These are phyloP conservation scores for Millerozyma acaciae DNA, from an alignment of 805 yeast species.

Conservation along the genomic window DNA sequence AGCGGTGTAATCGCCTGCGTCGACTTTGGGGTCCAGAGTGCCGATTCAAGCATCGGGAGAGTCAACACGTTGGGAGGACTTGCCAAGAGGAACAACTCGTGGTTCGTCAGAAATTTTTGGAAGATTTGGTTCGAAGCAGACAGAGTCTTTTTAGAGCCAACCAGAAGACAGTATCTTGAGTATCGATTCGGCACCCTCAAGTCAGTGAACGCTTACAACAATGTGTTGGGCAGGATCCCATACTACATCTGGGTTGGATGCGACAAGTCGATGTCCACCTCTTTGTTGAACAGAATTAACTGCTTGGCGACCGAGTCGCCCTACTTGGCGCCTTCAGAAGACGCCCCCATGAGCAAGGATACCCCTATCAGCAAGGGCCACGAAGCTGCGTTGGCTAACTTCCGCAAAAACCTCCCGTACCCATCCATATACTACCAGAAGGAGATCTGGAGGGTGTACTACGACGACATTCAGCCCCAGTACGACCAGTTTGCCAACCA, in stretches of 20 bases:
- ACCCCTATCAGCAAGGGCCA: constrained; percentile 59
- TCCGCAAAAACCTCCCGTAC: constrained; percentile 64
- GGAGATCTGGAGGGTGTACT: constrained; percentile 76
- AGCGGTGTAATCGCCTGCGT: constrained; percentile 67
- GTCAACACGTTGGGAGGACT: constrained; percentile 74
- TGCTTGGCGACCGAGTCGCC: constrained; percentile 81
- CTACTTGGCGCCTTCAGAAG: constrained; percentile 58
- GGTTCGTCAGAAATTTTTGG: constrained; percentile 81
- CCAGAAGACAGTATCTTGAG: constrained; percentile 79
- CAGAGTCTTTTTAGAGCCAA: constrained; percentile 71
- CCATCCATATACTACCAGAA: constrained; percentile 79
- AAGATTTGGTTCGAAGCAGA: constrained; percentile 85
- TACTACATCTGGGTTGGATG: constrained; percentile 80
- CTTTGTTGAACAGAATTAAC: constrained; percentile 59
- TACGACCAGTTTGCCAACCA: constrained; percentile 72
- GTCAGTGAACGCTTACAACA: constrained; percentile 65
- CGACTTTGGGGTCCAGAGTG: constrained; percentile 76
- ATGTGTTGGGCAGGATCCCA: constrained; percentile 66
- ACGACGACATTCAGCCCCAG: constrained; percentile 64
- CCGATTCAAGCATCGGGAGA: constrained; percentile 61
- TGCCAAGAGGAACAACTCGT: constrained; percentile 65
- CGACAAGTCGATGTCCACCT: constrained; percentile 34
- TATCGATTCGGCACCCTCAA: constrained; percentile 79
- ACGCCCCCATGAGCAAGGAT: constrained; percentile 13
- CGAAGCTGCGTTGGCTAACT: constrained; percentile 67